Evolutionary conservation across 352 stramenopile genomes (phyloP).

Genomic region (Hyaloperonospora brassicae): DNA sequence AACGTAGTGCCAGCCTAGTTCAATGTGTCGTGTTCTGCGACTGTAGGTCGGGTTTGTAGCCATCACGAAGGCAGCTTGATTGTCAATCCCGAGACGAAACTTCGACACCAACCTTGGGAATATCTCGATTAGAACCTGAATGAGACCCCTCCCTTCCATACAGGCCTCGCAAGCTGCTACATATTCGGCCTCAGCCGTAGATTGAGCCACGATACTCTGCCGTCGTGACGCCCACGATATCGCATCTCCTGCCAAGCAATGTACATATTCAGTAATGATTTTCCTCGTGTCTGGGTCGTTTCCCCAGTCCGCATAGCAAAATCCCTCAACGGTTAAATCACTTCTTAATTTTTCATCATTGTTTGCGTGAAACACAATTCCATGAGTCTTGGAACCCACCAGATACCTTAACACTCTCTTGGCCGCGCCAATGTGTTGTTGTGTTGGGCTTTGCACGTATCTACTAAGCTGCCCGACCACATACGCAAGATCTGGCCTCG

Average conservation of each 20-base stretch:
- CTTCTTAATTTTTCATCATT: too few relatives aligned
- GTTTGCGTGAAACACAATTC: constrained; percentile 1
- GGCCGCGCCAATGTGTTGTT: constrained; percentile 3
- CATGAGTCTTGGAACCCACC: background rate
- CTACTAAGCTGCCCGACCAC: constrained; percentile 20
- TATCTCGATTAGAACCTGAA: constrained; percentile 11
- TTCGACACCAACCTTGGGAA: constrained; percentile 1
- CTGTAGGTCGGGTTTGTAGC: constrained; percentile 13
- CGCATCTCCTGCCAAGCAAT: constrained; percentile 6
- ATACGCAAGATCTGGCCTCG: constrained; percentile 19
- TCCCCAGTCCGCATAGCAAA: constrained; percentile 11
- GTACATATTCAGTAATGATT: constrained; percentile 8
- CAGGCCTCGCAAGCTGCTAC: constrained; percentile 13
- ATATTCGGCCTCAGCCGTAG: constrained; percentile 18
- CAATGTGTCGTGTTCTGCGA: constrained; percentile 6
- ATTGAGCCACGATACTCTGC: constrained; percentile 15
- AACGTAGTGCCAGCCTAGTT: constrained; percentile 14
- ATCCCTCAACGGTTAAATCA: constrained; percentile 2
- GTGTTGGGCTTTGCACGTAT: constrained; percentile 11
- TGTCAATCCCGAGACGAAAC: constrained; percentile 12
- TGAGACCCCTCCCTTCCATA: constrained; percentile 6
- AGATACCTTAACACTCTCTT: constrained; percentile 6
- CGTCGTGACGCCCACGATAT: constrained; percentile 8
- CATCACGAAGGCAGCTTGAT: constrained; percentile 13
- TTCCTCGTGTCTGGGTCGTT: constrained; percentile 10